These are phyloP conservation scores for Laburnicola sp. DNA, from an alignment of 2,329 filamentous ascomycete genomes.

Conservation along the genomic window DNA sequence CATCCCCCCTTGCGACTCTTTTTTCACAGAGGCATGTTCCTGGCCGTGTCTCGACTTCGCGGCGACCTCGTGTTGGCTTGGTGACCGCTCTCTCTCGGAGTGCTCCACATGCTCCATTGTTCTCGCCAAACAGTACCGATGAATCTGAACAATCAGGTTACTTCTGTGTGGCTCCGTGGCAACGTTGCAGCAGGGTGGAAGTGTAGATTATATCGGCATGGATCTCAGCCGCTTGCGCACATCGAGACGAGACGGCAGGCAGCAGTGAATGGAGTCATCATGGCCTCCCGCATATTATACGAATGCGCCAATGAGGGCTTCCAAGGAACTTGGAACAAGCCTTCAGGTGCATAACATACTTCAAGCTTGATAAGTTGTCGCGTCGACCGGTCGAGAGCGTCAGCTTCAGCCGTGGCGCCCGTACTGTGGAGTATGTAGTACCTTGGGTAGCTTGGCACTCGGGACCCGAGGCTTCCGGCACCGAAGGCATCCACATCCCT, in stretches of 20 bases:
- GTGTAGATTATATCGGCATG: no score
- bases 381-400: no score
- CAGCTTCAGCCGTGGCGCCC: conserved; percentile 1
- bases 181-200: no score
- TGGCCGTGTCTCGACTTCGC: conserved; percentile 3
- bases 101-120: neutral
- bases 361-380: no score
- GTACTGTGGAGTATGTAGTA: neutral
- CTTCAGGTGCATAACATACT: no score
- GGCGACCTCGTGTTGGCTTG: conserved; percentile 8
- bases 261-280: neutral
- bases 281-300: neutral
- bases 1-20: conserved; percentile 23
- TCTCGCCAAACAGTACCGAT: neutral
- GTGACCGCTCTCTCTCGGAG: conserved; percentile 1
- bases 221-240: neutral
- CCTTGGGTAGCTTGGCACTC: conserved; percentile 8
- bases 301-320: conserved; percentile 5
- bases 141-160: no score
- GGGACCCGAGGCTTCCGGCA: conserved; percentile 22
- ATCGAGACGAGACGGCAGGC: neutral
- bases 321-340: neutral
- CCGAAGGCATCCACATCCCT: conserved; percentile 10
- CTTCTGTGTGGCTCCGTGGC: no score
- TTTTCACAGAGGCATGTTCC: conserved; percentile 10